A percentile compares a stretch with the other conserved stretches of the same genome.
Conservation (phyloP, 192 early-diverging fungal genomes). For the Gaertneriomyces sp. region DNA sequence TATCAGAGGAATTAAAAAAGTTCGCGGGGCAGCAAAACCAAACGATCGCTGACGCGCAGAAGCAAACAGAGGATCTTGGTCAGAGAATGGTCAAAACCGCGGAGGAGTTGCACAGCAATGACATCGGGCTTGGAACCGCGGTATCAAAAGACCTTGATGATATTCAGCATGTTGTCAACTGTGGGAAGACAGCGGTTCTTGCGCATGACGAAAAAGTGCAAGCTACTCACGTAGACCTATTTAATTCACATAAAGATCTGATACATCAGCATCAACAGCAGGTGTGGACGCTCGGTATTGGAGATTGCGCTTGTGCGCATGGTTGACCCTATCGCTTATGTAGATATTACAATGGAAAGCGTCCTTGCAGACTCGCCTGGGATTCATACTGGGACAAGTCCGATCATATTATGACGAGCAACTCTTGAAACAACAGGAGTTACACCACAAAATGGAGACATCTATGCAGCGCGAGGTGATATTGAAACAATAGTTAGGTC, state of each 20-base stretch:
- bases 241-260: conserved; percentile 13
- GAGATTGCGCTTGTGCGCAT: too few species aligned
- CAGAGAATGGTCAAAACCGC: too few species aligned
- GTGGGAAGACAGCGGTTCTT: neutral
- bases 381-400: conserved; percentile 1
- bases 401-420: conserved; percentile 6
- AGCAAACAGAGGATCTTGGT: too few species aligned
- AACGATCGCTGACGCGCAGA: too few species aligned
- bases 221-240: conserved; percentile 8
- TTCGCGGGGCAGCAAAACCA: too few species aligned
- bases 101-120: neutral
- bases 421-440: neutral
- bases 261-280: conserved; percentile 21
- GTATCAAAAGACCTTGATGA: conserved; percentile 10
- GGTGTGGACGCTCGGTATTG: neutral
- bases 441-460: conserved; percentile 6
- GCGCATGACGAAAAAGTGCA: neutral
- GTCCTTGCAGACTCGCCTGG: conserved; percentile 4
- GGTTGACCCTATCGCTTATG: neutral
- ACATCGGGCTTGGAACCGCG: neutral
- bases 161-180: neutral
- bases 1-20: neutral
- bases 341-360: conserved; percentile 25
- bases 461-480: conserved; percentile 14
- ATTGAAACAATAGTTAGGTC: too few species aligned